Evolutionary conservation across 768 basidiomycete genomes (phyloP), one percentile per base, ranked within the genome.

Genomic region (Sporobolomyces phaffii): DNA sequence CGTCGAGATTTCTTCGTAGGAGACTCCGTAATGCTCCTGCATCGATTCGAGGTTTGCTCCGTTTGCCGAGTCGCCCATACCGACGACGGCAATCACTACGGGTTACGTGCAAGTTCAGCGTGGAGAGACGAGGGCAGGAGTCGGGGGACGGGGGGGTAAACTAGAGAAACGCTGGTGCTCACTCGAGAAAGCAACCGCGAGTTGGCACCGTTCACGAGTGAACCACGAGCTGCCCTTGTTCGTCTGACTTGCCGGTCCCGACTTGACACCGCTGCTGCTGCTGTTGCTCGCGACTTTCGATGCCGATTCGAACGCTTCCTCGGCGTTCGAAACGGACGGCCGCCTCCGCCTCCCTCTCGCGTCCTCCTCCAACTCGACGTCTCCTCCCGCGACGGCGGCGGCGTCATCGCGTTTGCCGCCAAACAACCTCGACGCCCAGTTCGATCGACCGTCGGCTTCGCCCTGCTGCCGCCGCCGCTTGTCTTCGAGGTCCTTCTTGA

Each of bases 51-150:
- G 53, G 28, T 69, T 70, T 7, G 63, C 66, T 9, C 69, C 69
- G 0, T 67, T 69, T 13, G 73, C 67, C 3, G 49, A 58, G 31
- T 73, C 73, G 36, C 69, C 64, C 60, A 69, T 64, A 2, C 72
- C 63, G 5, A 65, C 66, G 22, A 64, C 56, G 20, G 24, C 60
- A 29, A 26, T 47, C 41, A 36, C 34, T 48, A 26, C 26, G 26
- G 15, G 40, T 10, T 8, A 5, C 33, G 33, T 6, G n/a, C 8
- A 24, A 17, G 24, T 29, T 31, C 8, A 50, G 29, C 15, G 26
- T n/a, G n/a, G n/a, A 54, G 38, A 34, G 14, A 62, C 68, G 17
- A 56, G 44, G 2, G 54, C 5, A n/a, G 43, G 31, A 18, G 10
- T 45, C 18, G 5, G 38, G n/a, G n/a, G n/a, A n/a, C n/a, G n/a